Percentiles rank a stretch among this genome's conserved stretches.
Evolutionary conservation across 257 asterid species (phyloP).

Genomic region (Prunella vulgaris): DNA sequence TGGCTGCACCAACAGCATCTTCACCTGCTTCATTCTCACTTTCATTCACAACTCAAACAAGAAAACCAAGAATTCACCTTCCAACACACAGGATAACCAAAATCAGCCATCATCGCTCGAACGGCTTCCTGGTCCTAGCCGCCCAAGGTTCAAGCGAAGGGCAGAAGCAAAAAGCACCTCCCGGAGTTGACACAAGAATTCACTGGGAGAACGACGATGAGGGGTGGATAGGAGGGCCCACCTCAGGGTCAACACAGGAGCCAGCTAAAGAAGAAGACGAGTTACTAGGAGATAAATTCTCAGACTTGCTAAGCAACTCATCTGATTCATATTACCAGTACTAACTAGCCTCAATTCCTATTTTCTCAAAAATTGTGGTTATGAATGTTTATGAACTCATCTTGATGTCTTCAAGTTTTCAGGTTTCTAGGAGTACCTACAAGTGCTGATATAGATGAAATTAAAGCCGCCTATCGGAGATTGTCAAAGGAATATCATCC

Average conservation of each 20-base stretch:
- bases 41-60: slow-evolving; percentile 29
- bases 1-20: slow-evolving; percentile 63
- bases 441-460: slow-evolving; percentile 74
- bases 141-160: slow-evolving; percentile 35
- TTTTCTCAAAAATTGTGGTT: too few relatives aligned
- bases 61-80: slow-evolving; percentile 21
- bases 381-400: not conserved
- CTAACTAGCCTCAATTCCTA: not conserved
- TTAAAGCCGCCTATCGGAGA: slow-evolving; percentile 77
- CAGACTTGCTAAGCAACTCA: slow-evolving; percentile 71
- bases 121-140: slow-evolving; percentile 26
- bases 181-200: slow-evolving; percentile 80
- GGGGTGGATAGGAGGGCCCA: slow-evolving; percentile 79
- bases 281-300: slow-evolving; percentile 50
- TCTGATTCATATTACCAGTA: slow-evolving; percentile 90
- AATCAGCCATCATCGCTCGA: not conserved
- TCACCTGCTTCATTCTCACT: slow-evolving; percentile 45
- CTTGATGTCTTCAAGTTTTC: slow-evolving; percentile 11
- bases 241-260: slow-evolving; percentile 33
- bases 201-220: slow-evolving; percentile 91
- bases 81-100: slow-evolving; percentile 11
- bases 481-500: slow-evolving; percentile 86
- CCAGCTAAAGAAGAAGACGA: slow-evolving; percentile 43
- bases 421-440: slow-evolving; percentile 79
- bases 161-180: slow-evolving; percentile 51